Evolutionary conservation across 257 asterid genomes (phyloP), one percentile per base, ranked within the genome.

Genomic region (Cinchona pubescens): DNA sequence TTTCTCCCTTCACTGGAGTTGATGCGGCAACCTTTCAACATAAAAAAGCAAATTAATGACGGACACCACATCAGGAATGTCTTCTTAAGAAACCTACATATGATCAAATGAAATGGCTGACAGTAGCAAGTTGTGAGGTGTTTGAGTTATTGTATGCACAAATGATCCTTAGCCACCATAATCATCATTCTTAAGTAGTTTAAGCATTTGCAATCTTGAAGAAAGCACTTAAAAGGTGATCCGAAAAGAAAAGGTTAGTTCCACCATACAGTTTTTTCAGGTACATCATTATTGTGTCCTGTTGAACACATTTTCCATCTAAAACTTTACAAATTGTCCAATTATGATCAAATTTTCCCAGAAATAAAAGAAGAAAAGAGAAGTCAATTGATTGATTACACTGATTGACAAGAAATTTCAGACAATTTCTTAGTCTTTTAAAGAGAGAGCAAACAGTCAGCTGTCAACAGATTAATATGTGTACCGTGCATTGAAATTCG

Each of bases 1-100:
- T 88, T 78, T 89, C 92, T 69, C 90, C 92, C 88, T 84, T 94
- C 30, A 79, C 79, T 0, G 89, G 94, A 15, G 84, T 68, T 51
- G 97, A 86, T 83, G 87, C 96, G 82, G 81, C 79, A 7, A 78
- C 70, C 97, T 94, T 78, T 84, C 29, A 48, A 14, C 76, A 71
- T 21, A 43, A 71, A 58, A 63, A 40, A 67, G 49, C 66, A 81
- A 34, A 65, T 60, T 45, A 75, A 30, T 38, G 42, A 51, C 63
- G 56, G 38, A 9, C 7, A 25, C 14, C 35, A 12, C 11, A 53
- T 23, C 2, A 66, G 40, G 30, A 42, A 42, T 35, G 34, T 19
- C 15, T 18, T 45, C 29, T 63, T 18, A 7, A 7, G 35, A 16
- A 63, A 63, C 10, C n/a, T 63, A 6, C 6, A 8, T 21, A 32